A percentile compares a stretch with the other conserved stretches of the same genome.
Evolutionary conservation across 2,329 filamentous ascomycete species (phyloP).

Genomic region (Eutypella sp.): DNA sequence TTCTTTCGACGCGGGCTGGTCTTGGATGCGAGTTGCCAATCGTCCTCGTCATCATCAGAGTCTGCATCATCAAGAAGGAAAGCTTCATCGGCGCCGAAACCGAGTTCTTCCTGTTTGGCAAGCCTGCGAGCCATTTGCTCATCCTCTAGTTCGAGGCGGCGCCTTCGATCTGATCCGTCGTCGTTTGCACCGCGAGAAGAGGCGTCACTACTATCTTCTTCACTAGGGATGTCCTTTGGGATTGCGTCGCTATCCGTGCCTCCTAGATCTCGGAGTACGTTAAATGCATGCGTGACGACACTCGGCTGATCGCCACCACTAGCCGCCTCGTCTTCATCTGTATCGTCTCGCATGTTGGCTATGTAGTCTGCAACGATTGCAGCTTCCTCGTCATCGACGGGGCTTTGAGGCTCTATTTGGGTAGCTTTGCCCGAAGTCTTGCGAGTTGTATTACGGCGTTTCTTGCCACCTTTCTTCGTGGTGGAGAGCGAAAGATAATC

Average conservation of each 20-base stretch:
- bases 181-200: constrained; percentile 33
- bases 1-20: constrained; percentile 21
- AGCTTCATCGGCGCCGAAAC: constrained; percentile 54
- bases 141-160: constrained; percentile 41
- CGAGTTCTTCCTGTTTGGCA: constrained; percentile 59
- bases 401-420: too few species aligned
- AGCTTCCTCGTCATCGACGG: constrained; percentile 50
- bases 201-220: constrained; percentile 19
- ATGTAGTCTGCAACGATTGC: constrained; percentile 65
- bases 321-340: constrained; percentile 15
- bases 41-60: constrained; percentile 26
- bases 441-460: not conserved
- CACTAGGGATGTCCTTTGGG: constrained; percentile 16
- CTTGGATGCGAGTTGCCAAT: constrained; percentile 21
- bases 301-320: constrained; percentile 16
- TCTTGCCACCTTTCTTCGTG: constrained; percentile 14
- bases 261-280: constrained; percentile 36
- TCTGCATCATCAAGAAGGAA: constrained; percentile 49
- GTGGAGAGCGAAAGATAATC: constrained; percentile 18
- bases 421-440: too few species aligned
- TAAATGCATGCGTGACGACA: constrained; percentile 21
- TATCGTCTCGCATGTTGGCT: constrained; percentile 53
- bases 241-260: constrained; percentile 37
- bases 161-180: constrained; percentile 25
- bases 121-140: constrained; percentile 58